Evolutionary conservation across 2,329 filamentous ascomycete genomes (phyloP).

Genomic region (Akanthomyces uredinophilus): DNA sequence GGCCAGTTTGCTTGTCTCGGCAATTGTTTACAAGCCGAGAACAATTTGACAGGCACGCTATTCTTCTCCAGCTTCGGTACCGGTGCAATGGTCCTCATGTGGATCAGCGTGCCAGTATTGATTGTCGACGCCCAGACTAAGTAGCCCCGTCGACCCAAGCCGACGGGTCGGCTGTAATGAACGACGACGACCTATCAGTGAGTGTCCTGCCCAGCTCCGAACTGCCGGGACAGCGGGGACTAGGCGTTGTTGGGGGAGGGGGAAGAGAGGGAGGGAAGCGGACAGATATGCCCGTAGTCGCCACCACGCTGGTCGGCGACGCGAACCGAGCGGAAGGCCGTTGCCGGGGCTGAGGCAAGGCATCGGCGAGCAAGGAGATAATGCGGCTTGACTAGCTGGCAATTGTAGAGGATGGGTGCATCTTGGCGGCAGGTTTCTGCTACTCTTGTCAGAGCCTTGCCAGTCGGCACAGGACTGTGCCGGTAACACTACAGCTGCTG

Average conservation of each 20-base stretch:
- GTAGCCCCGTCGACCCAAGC: constrained; percentile 8
- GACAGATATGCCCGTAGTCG: background rate
- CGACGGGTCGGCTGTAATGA: constrained; percentile 7
- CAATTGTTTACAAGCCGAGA: too few relatives aligned
- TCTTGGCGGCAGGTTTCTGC: background rate
- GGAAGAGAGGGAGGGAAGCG: background rate
- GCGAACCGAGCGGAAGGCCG: background rate
- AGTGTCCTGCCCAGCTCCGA: background rate
- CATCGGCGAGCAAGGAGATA: too few relatives aligned
- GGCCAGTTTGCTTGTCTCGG: background rate
- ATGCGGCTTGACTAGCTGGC: too few relatives aligned
- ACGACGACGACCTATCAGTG: background rate
- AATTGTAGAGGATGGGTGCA: too few relatives aligned
- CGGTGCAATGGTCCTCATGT: constrained; percentile 2
- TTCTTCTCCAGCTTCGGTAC: background rate
- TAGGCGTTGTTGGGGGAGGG: background rate
- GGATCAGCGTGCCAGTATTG: background rate
- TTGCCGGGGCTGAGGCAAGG: background rate
- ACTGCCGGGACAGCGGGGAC: background rate
- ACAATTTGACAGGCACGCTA: too few relatives aligned
- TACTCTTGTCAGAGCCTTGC: background rate
- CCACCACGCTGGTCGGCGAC: background rate
- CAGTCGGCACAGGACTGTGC: background rate
- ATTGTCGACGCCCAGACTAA: background rate
- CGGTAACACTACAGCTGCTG: background rate